Evolutionary conservation across 208 protist genomes (phyloP), one percentile per base, ranked within the genome.

Genomic region (Trypanosoma platydactyli): DNA sequence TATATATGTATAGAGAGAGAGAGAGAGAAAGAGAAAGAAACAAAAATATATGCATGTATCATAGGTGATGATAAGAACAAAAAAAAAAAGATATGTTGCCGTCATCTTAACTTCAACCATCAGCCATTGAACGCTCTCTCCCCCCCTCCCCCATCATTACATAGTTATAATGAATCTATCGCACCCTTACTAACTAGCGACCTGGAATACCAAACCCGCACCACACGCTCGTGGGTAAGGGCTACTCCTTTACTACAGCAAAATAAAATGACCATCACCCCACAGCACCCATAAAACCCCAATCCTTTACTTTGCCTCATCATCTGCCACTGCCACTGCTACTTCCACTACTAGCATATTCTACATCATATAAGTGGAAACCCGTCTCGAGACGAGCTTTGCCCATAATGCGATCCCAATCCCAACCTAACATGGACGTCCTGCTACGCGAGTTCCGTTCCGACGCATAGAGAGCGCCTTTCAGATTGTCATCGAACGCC

Each of bases 351-450:
- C 41, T 60, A 1, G 16, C 20, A 45, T 64, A 35, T 29, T 41
- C 38, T 38, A 44, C 25, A 25, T 91, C 80, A 50, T 81, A 88
- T 3, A 79, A n/a, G 72, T 92, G 78, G 57, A 76, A 83, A 42
- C 86, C 89, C 3, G 62, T 60, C 24, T 77, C 44, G 1, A 68
- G 66, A 40, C 63, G 42, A 3, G 80, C 59, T 38, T 64, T 48
- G 33, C 89, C 89, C 77, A 94, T 76, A 41, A 94, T 76, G 22
- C 85, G 76, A 63, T 92, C 89, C 89, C 89, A 94, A 74, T 94
- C 84, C 20, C 70, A 76, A 5, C 80, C 72, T 3, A 89, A 77
- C 78, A 92, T 65, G 46, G 77, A 85, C 52, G 44, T 44, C 11
- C 64, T 77, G 56, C 71, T 71, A 56, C 89, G 85, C 40, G 77